Evolutionary conservation across 2,329 filamentous ascomycete genomes (phyloP).

Genomic region (Conoideocrella luteorostrata): DNA sequence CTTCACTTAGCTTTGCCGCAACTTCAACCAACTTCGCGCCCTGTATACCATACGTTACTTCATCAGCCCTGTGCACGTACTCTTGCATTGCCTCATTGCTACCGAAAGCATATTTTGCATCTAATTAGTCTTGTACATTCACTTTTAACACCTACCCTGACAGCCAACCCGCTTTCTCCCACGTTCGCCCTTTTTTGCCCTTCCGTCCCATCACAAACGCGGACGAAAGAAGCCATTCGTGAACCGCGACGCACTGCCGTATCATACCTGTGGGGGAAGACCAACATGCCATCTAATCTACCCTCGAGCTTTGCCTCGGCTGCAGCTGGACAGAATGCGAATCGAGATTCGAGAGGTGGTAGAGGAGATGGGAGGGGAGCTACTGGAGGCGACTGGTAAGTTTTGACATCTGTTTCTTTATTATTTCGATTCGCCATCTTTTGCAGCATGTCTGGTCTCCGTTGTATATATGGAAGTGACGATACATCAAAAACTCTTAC

Average conservation of each 20-base stretch:
- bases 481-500: too few relatives aligned
- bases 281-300: conserved; percentile 63
- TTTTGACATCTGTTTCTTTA: conserved; percentile 16
- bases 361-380: conserved; percentile 50
- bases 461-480: neutral
- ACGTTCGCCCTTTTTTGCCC: neutral
- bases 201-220: conserved; percentile 3
- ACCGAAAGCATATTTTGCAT: conserved; percentile 6
- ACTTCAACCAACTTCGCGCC: conserved; percentile 11
- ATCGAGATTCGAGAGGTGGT: conserved; percentile 52
- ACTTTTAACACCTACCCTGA: neutral
- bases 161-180: neutral
- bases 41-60: conserved; percentile 9
- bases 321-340: conserved; percentile 66
- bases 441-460: neutral
- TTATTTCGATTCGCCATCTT: neutral
- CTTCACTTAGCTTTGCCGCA: conserved; percentile 12
- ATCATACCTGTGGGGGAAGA: conserved; percentile 2
- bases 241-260: conserved; percentile 2
- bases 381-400: conserved; percentile 68
- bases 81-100: conserved; percentile 8
- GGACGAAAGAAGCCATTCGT: conserved; percentile 7
- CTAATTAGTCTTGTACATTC: conserved; percentile 2
- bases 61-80: conserved; percentile 7
- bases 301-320: conserved; percentile 80